Percentiles rank a stretch among this genome's conserved stretches.
Evolutionary conservation across 306 rosid genomes (phyloP).

Genomic region (Acacia acuminata): DNA sequence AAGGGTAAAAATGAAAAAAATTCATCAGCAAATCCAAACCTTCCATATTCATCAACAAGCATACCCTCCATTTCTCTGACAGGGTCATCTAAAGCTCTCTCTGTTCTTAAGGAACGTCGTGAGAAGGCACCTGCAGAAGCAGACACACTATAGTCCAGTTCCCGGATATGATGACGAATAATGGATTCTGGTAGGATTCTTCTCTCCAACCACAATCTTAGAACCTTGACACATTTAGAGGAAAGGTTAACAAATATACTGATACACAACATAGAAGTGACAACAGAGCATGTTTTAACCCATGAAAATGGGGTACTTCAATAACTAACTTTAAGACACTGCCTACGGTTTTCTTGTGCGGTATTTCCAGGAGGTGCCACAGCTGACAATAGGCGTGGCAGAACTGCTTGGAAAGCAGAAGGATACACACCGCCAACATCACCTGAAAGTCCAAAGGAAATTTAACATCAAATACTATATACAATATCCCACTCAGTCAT

Average conservation of each 20-base stretch:
- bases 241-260: slow-evolving; percentile 26
- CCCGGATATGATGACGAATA: slow-evolving; percentile 81
- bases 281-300: slow-evolving; percentile 18
- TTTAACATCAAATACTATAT: slow-evolving; percentile 27
- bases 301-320: background rate
- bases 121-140: slow-evolving; percentile 68
- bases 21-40: slow-evolving; percentile 58
- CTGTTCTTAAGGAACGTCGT: slow-evolving; percentile 88
- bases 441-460: slow-evolving; percentile 49
- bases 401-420: slow-evolving; percentile 69
- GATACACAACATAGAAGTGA: slow-evolving; percentile 15
- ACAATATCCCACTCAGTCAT: background rate
- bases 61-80: slow-evolving; percentile 98
- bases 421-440: slow-evolving; percentile 70
- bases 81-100: slow-evolving; percentile 94
- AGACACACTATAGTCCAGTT: slow-evolving; percentile 55
- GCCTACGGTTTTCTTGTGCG: slow-evolving; percentile 85
- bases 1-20: background rate
- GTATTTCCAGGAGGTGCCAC: slow-evolving; percentile 87
- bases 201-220: slow-evolving; percentile 90
- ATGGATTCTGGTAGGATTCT: slow-evolving; percentile 74
- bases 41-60: slow-evolving; percentile 99
- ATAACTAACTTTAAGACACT: slow-evolving; percentile 91
- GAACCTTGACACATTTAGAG: slow-evolving; percentile 56
- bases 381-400: slow-evolving; percentile 86